Percentiles rank a stretch among this genome's conserved stretches.
Conservation (phyloP, 2,329 filamentous ascomycete genomes). For the Cladophialophora psammophila region DNA sequence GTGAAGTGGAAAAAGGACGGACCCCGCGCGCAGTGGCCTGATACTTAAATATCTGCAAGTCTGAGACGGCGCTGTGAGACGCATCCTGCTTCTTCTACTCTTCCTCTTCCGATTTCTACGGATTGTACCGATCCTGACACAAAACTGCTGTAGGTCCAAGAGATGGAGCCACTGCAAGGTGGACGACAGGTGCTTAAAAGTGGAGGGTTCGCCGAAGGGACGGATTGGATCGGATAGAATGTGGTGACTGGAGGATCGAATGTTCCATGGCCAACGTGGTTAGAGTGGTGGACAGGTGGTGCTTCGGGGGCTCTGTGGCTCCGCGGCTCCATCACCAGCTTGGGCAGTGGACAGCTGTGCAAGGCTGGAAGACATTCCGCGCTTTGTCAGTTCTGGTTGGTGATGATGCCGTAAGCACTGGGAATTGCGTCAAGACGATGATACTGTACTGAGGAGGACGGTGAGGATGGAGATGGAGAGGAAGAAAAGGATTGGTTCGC, state of each 20-base stretch:
- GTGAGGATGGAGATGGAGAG: conserved; percentile 1
- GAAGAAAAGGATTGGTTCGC: neutral
- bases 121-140: neutral
- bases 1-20: neutral
- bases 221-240: conserved; percentile 9
- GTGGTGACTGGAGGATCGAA: neutral
- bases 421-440: neutral
- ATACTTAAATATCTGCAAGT: conserved; percentile 16
- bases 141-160: neutral
- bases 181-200: conserved; percentile 6
- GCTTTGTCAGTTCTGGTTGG: conserved; percentile 20
- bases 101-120: conserved; percentile 5
- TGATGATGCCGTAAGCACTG: conserved; percentile 19
- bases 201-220: neutral
- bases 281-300: neutral
- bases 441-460: neutral
- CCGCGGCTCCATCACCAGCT: neutral
- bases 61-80: conserved; percentile 9
- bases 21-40: conserved; percentile 3
- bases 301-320: neutral
- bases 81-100: conserved; percentile 6
- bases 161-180: neutral
- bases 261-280: neutral
- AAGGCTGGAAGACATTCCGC: conserved; percentile 20
- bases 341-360: neutral